Percentiles rank a stretch among this genome's conserved stretches.
These are phyloP conservation scores for Heliamphora ciliata DNA, from an alignment of 179 eudicot species.

Conservation along the genomic window DNA sequence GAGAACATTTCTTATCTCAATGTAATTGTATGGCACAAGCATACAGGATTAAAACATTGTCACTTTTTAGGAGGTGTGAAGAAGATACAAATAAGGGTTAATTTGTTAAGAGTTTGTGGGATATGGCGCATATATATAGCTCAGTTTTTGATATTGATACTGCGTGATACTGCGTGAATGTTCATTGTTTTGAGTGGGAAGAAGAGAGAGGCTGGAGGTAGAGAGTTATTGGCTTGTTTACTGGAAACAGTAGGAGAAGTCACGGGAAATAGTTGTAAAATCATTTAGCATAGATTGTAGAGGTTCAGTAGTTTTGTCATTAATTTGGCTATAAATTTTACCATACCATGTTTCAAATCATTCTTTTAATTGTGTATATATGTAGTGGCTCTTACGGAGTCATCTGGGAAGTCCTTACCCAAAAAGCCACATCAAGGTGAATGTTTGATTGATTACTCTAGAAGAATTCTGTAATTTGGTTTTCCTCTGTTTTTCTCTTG, in stretches of 20 bases:
- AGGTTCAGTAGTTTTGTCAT: background rate
- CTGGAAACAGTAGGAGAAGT: background rate
- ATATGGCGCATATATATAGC: background rate
- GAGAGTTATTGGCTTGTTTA: background rate
- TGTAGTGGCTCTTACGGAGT: background rate
- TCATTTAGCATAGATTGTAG: background rate
- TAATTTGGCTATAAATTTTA: background rate
- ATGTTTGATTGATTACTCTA: background rate
- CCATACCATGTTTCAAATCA: background rate
- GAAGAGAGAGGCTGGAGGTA: background rate
- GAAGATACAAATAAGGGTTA: background rate
- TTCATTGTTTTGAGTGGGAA: background rate
- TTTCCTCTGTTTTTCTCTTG: conserved; percentile 15
- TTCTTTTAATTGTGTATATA: background rate
- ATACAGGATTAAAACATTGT: background rate
- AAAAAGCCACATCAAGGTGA: background rate
- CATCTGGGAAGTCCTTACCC: conserved; percentile 1
- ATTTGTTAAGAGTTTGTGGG: background rate
- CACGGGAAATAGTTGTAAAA: background rate
- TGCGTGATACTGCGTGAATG: too few species aligned
- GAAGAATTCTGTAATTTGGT: background rate
- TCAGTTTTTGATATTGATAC: background rate
- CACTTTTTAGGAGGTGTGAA: background rate
- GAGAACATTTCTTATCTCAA: background rate
- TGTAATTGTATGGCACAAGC: background rate